These are phyloP conservation scores for Tricholoma sp. DNA, from an alignment of 768 basidiomycete species.

Conservation along the genomic window DNA sequence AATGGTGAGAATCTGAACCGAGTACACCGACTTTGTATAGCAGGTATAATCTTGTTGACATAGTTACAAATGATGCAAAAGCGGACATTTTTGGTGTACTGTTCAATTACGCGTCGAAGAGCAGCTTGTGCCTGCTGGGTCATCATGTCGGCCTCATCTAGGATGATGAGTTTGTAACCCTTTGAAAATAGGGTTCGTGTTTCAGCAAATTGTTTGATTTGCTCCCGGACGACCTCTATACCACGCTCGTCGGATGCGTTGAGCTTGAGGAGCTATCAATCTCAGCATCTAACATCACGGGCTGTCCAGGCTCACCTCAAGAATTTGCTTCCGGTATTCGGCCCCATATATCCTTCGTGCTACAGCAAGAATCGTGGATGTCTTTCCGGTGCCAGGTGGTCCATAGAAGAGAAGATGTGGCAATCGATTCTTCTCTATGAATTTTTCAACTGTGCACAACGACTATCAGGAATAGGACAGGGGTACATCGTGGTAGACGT, in stretches of 20 bases:
- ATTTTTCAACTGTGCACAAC: conserved; percentile 74
- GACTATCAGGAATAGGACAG: conserved; percentile 7
- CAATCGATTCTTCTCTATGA: conserved; percentile 90
- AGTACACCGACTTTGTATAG: conserved; percentile 98
- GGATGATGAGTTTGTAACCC: conserved; percentile 94
- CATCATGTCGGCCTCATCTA: conserved; percentile 99
- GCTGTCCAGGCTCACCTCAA: conserved; percentile 58
- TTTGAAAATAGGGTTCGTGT: conserved; percentile 89
- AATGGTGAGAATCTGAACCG: conserved; percentile 95
- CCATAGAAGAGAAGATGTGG: conserved; percentile 98
- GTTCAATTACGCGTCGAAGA: conserved; percentile 94
- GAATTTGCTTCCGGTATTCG: conserved; percentile 84
- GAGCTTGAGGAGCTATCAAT: conserved; percentile 42
- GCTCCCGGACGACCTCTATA: conserved; percentile 97
- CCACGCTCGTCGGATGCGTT: conserved; percentile 99
- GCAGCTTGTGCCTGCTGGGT: conserved; percentile 96
- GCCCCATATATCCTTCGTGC: conserved; percentile 91
- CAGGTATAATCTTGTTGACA: conserved; percentile 98
- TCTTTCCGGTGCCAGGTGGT: conserved; percentile 98
- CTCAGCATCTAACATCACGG: not conserved
- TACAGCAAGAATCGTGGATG: conserved; percentile 93
- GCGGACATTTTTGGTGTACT: conserved; percentile 96
- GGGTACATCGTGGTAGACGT: conserved; percentile 21
- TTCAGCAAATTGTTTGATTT: conserved; percentile 98
- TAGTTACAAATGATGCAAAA: conserved; percentile 99